phyloP scores from a whole-genome alignment of 768 basidiomycete species.

The Termitomyces sp. region DNA sequence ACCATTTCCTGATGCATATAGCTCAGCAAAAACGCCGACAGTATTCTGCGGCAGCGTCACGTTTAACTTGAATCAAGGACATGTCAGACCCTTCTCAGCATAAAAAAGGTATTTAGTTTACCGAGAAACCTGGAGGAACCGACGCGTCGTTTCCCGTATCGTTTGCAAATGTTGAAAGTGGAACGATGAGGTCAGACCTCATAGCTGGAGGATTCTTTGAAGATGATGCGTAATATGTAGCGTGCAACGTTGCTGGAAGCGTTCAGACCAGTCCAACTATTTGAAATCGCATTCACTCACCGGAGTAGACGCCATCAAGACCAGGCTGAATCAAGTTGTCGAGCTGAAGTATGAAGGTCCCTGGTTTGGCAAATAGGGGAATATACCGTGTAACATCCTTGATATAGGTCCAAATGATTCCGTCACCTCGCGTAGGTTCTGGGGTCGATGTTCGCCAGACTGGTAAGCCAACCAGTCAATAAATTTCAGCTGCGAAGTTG shows the following conservation, averaged over 20 bases:
- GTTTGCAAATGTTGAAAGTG: slow-evolving; percentile 60
- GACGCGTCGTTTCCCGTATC: slow-evolving; percentile 62
- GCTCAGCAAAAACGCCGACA: slow-evolving; percentile 60
- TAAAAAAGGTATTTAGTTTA: slow-evolving; percentile 19
- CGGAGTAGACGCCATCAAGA: slow-evolving; percentile 64
- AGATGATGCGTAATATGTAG: slow-evolving; percentile 67
- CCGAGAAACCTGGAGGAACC: slow-evolving; percentile 70
- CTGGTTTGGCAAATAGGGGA: slow-evolving; percentile 63
- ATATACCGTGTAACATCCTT: slow-evolving; percentile 74
- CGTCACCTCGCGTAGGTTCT: slow-evolving; percentile 58
- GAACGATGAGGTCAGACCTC: slow-evolving; percentile 60
- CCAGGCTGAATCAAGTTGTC: slow-evolving; percentile 60
- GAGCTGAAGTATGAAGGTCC: slow-evolving; percentile 67
- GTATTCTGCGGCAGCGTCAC: slow-evolving; percentile 68
- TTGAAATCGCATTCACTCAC: slow-evolving; percentile 25
- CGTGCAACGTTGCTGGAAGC: slow-evolving; percentile 52
- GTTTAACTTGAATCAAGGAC: slow-evolving; percentile 39
- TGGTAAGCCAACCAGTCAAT: slow-evolving; percentile 18
- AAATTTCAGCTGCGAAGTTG: not conserved
- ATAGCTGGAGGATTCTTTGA: slow-evolving; percentile 47
- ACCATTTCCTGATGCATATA: slow-evolving; percentile 59
- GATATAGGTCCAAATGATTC: slow-evolving; percentile 75
- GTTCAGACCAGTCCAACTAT: not conserved
- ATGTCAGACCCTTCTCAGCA: not conserved
- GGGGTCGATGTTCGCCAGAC: slow-evolving; percentile 82